phyloP scores from a whole-genome alignment of 139 green algal genomes.

The Picochlorum sp. region DNA sequence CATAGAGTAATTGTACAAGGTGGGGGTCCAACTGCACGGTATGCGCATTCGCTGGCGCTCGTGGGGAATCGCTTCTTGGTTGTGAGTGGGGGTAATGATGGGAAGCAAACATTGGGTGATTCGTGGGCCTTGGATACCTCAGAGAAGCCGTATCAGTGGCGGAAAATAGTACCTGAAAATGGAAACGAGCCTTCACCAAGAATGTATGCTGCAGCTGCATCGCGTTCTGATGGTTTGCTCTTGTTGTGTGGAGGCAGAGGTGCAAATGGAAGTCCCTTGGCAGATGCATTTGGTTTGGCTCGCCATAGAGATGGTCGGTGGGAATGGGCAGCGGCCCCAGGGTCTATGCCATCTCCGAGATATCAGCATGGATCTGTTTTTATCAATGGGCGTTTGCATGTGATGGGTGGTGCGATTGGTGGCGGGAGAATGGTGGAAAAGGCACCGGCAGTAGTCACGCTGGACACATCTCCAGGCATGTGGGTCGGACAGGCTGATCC shows the following conservation, averaged over 20 bases:
- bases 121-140: slow-evolving; percentile 94
- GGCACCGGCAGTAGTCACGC: slow-evolving; percentile 59
- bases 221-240: slow-evolving; percentile 87
- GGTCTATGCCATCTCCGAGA: slow-evolving; percentile 74
- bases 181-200: slow-evolving; percentile 67
- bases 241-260: slow-evolving; percentile 91
- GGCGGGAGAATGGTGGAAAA: slow-evolving; percentile 93
- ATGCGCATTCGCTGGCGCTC: slow-evolving; percentile 91
- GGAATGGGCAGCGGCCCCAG: slow-evolving; percentile 96
- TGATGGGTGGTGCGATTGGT: slow-evolving; percentile 90
- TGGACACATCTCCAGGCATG: slow-evolving; percentile 78
- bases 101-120: slow-evolving; percentile 79
- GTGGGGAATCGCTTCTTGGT: slow-evolving; percentile 97
- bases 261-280: slow-evolving; percentile 64
- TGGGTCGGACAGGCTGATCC: slow-evolving; percentile 17
- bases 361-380: slow-evolving; percentile 97
- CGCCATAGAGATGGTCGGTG: slow-evolving; percentile 94
- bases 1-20: slow-evolving; percentile 96
- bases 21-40: slow-evolving; percentile 80
- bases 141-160: slow-evolving; percentile 98
- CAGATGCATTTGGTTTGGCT: slow-evolving; percentile 90
- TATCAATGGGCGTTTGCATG: slow-evolving; percentile 86
- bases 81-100: slow-evolving; percentile 95
- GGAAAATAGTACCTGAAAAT: slow-evolving; percentile 78
- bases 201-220: slow-evolving; percentile 95